Conservation (phyloP, 1,139 yeast genomes). For the Debaryomycetaceae sp. region DNA sequence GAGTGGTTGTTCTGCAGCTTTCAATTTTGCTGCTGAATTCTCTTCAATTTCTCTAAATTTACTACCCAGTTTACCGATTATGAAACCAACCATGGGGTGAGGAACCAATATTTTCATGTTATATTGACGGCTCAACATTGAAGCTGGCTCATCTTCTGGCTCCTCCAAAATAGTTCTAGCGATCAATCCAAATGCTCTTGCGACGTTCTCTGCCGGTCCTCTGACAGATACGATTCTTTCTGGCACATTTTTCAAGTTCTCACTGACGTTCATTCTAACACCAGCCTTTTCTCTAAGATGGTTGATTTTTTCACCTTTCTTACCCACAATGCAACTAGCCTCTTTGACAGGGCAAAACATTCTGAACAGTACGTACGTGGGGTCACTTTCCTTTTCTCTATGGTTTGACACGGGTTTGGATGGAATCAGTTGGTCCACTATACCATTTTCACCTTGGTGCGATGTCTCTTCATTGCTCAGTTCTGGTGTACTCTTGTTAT, state of each 20-base stretch:
- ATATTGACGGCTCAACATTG: constrained; percentile 51
- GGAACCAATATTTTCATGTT: constrained; percentile 68
- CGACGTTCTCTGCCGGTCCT: constrained; percentile 78
- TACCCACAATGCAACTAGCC: constrained; percentile 74
- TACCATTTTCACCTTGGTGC: background rate
- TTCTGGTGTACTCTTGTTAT: background rate
- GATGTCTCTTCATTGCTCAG: background rate
- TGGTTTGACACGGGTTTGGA: constrained; percentile 24
- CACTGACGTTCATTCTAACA: constrained; percentile 74
- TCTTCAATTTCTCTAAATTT: constrained; percentile 82
- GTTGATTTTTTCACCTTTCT: constrained; percentile 69
- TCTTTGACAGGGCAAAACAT: constrained; percentile 78
- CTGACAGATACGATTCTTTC: constrained; percentile 75
- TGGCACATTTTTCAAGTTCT: constrained; percentile 66
- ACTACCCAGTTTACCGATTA: constrained; percentile 77
- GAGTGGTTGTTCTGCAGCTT: constrained; percentile 72
- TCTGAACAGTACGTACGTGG: constrained; percentile 62
- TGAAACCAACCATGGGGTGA: constrained; percentile 75
- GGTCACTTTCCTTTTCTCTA: constrained; percentile 44
- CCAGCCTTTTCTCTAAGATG: constrained; percentile 63
- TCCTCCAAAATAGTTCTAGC: constrained; percentile 66
- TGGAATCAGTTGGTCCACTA: background rate
- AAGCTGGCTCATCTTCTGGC: constrained; percentile 62
- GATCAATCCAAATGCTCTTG: constrained; percentile 77
- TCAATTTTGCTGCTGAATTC: constrained; percentile 72